Base-by-base conservation (phyloP, 345 rosid genomes). In the Aegle marmelos region DNA sequence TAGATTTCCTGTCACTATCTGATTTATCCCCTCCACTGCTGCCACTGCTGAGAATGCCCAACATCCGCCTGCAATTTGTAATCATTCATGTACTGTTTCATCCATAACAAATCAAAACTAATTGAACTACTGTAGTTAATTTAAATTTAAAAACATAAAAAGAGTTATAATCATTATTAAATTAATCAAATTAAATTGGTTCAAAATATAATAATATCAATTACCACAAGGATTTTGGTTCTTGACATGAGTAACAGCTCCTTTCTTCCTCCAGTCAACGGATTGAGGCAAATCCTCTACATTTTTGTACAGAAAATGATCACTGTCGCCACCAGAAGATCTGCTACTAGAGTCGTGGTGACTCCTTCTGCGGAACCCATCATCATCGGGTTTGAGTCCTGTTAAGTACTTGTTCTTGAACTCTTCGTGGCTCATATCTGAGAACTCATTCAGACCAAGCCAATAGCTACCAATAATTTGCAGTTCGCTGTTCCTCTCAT, bases 1-100 rank as follows among this genome's bases (percentile, higher is more conserved):
- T 75, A 94, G 73, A 37, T 92, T 86, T n/a, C 97, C 97, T 0
- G 94, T 85, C 58, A 90, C 91, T 54, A 94, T 92, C 84, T 91
- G 86, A 82, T 94, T 92, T 31, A 94, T 87, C 41, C 97, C 97
- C 73, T 94, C 97, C 76, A 94, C 95, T 4, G 97, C 93, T 5
- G 98, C 94, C 0, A 92, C 85, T 0, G 97, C 87, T 9, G 97
- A 94, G 84, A 94, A 94, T 10, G 97, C 98, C 98, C 98, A 93
- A 78, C 97, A 94, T 78, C 98, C 91, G 78, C 98, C 97, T 90
- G 90, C 60, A 56, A 22, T 22, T 58, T 39, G 4, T 10, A 39
- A 9, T 39, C 45, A 39, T 39, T 39, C 45, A 39, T 39, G 0
- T 9, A 2, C 45, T 39, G 4, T 39, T 39, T 39, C 45, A 39